Base-by-base conservation (phyloP, 345 rosid species). In the Mallotus nudiflorus region DNA sequence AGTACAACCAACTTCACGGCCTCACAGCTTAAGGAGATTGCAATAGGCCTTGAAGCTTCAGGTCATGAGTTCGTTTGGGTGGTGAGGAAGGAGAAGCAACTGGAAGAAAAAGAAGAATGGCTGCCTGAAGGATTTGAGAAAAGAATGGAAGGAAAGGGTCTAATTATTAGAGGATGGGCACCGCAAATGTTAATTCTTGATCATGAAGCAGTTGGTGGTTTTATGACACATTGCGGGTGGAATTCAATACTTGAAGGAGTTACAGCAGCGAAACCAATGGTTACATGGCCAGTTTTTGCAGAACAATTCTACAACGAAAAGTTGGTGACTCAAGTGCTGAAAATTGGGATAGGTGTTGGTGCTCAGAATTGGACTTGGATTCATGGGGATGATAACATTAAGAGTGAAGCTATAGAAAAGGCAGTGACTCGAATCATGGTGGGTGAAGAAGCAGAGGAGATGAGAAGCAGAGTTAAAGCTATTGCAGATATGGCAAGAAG, bases 171-270 rank as follows among this genome's bases (percentile, higher is more conserved):
- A 33, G 78, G 75, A 33, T 69, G 83, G 87, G 81, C 82, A 3
- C 87, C 85, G 14, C 82, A 82, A 28, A 52, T 77, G 31, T 14
- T 65, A 60, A 82, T 82, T 24, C 82, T 82, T 9, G 80, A 80
- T 3, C 81, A 84, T 45, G 67, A 72, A 42, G 85, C 85, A 3
- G 35, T 56, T 4, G 81, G 81, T 0, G 84, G 76, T 31, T 77
- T 84, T 35, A 57, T 84, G 69, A 84, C 82, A 13, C 88, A 82
- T 51, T 81, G 83, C 14, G 81, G 83, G 20, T 79, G 88, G 82
- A 82, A 78, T 68, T 82, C 85, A 9, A 71, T 65, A 4, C 65
- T 81, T 0, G 85, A 85, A 24, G 77, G 65, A 1, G 4, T 83
- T 20, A 22, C 76, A 0, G 74, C 85, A 0, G 86, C 85, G 4